phyloP scores from a whole-genome alignment of 2,329 filamentous ascomycete genomes.

The Lachnellula arida region DNA sequence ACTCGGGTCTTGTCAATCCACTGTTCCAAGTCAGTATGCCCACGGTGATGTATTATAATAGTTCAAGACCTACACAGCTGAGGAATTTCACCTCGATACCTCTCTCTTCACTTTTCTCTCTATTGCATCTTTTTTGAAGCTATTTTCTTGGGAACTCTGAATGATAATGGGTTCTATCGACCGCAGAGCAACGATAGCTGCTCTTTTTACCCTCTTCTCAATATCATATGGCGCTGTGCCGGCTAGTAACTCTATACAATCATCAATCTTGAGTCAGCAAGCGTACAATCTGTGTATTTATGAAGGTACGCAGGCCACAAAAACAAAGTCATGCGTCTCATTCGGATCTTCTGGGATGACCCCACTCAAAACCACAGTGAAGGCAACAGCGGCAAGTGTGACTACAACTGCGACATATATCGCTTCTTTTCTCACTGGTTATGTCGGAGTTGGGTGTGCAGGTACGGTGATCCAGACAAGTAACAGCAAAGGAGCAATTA shows the following conservation, averaged over 20 bases:
- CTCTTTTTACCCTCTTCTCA: background rate
- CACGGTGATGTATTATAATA: background rate
- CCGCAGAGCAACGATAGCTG: background rate
- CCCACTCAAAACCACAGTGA: background rate
- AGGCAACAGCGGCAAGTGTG: too few species aligned
- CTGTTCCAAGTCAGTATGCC: background rate
- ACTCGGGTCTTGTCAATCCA: background rate
- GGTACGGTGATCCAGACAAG: background rate
- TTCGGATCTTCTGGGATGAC: conserved; percentile 1
- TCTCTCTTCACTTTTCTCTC: background rate
- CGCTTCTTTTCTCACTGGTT: background rate
- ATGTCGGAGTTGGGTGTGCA: background rate
- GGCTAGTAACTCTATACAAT: background rate
- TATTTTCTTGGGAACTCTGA: background rate
- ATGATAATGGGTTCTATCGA: background rate
- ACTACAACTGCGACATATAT: background rate
- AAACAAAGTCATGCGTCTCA: background rate
- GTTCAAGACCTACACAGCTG: background rate
- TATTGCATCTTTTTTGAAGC: background rate
- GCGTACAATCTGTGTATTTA: conserved; percentile 1
- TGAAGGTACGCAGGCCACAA: background rate
- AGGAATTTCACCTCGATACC: background rate
- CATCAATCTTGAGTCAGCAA: background rate
- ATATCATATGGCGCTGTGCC: background rate
- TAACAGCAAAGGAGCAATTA: background rate